Evolutionary conservation across 1,284 basidiomycete genomes (phyloP).

Genomic region (Cryptococcus wingfieldii): DNA sequence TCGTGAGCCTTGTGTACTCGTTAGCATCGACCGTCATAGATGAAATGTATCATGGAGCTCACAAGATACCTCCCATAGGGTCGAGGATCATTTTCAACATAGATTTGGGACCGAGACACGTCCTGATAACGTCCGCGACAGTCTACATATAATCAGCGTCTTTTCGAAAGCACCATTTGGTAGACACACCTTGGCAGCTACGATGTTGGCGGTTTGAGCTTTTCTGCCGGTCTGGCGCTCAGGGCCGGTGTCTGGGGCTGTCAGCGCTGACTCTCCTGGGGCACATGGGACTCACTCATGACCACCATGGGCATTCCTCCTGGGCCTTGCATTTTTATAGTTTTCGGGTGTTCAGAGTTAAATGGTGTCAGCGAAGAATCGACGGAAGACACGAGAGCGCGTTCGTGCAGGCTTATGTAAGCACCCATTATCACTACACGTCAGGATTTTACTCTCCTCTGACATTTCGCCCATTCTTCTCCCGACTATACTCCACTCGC

Average conservation of each 20-base stretch:
- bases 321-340: slow-evolving; percentile 24
- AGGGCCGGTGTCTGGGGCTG: slow-evolving; percentile 72
- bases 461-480: neutral
- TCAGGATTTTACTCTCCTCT: slow-evolving; percentile 1
- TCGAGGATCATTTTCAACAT: slow-evolving; percentile 99
- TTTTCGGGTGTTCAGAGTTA: slow-evolving; percentile 2
- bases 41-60: slow-evolving; percentile 32
- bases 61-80: slow-evolving; percentile 96
- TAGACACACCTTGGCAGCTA: slow-evolving; percentile 78
- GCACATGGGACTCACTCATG: slow-evolving; percentile 48
- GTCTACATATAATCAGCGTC: slow-evolving; percentile 56
- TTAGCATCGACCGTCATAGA: slow-evolving; percentile 2
- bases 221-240: slow-evolving; percentile 91
- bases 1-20: slow-evolving; percentile 65
- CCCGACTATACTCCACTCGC: neutral
- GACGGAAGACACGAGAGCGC: slow-evolving; percentile 14
- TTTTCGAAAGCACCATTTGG: neutral
- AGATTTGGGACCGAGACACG: slow-evolving; percentile 93
- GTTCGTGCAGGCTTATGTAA: slow-evolving; percentile 3
- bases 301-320: slow-evolving; percentile 51
- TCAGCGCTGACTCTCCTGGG: slow-evolving; percentile 4
- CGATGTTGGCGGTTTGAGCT: slow-evolving; percentile 96
- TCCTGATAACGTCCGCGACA: slow-evolving; percentile 97
- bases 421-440: slow-evolving; percentile 1
- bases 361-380: slow-evolving; percentile 5